phyloP scores from a whole-genome alignment of 1,139 yeast genomes.

The Candida dubliniensis region DNA sequence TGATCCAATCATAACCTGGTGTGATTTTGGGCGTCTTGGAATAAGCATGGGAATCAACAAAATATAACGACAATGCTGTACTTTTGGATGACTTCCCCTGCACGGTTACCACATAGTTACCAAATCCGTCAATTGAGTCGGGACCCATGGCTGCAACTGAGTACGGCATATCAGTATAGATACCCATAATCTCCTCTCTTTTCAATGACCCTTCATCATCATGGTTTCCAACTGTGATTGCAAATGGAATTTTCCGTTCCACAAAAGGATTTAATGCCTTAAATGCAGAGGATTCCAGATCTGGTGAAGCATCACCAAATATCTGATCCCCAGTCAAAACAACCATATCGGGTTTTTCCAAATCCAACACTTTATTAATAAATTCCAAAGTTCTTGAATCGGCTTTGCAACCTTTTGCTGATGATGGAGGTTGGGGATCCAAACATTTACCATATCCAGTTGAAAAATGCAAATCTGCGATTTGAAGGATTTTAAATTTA shows the following conservation, averaged over 20 bases:
- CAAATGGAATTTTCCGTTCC: slow-evolving; percentile 69
- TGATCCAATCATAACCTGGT: slow-evolving; percentile 87
- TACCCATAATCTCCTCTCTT: slow-evolving; percentile 58
- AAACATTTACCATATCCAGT: slow-evolving; percentile 75
- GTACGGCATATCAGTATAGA: slow-evolving; percentile 61
- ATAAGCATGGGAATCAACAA: slow-evolving; percentile 80
- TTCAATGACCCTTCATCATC: slow-evolving; percentile 76
- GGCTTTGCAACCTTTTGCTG: slow-evolving; percentile 58
- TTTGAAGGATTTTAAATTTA: slow-evolving; percentile 73
- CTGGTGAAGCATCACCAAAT: slow-evolving; percentile 69
- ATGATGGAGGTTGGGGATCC: slow-evolving; percentile 59
- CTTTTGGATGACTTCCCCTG: slow-evolving; percentile 39
- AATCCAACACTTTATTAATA: slow-evolving; percentile 60
- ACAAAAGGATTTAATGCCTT: slow-evolving; percentile 79
- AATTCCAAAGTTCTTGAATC: slow-evolving; percentile 68
- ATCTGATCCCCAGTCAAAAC: slow-evolving; percentile 88
- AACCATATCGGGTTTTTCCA: slow-evolving; percentile 77
- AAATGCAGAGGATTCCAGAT: slow-evolving; percentile 72
- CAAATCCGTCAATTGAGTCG: slow-evolving; percentile 66
- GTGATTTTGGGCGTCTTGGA: slow-evolving; percentile 61
- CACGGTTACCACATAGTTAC: slow-evolving; percentile 67
- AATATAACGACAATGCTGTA: slow-evolving; percentile 61
- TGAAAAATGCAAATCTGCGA: slow-evolving; percentile 84
- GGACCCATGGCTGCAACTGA: slow-evolving; percentile 67
- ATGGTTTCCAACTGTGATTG: slow-evolving; percentile 61